Evolutionary conservation across 177 flowering plant species (phyloP), one percentile per base, ranked within the genome.

Genomic region (Vitis hybrid): DNA sequence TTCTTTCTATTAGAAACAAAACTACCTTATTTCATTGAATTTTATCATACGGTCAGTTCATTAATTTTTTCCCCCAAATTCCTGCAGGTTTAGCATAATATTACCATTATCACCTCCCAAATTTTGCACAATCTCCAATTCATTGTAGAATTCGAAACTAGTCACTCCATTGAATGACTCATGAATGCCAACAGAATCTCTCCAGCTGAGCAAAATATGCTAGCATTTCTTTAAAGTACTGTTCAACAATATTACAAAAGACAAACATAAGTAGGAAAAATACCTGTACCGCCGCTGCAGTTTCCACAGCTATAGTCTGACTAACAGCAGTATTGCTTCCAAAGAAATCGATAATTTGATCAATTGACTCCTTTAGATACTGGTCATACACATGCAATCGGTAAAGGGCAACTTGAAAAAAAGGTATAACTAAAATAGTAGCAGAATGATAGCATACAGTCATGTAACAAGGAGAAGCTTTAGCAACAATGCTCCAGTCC

Each of bases 231-330:
- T 23, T 12, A 10, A 13, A 48, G 18, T 17, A 9, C 14, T 48
- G 18, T 26, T 23, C 59, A 67, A 68, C 51, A 10, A 63, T 50
- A 65, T 18, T 23, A 19, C 52, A 60, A 64, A 23, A 18, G 56
- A 58, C 49, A 74, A 9, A 17, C 7, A 69, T 30, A 34, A 63
- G 58, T 3, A 30, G 50, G 74, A 65, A 0, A 59, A 64, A 60
- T 40, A 96, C 99, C 98, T 96, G 99, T 52, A 96, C 89, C 51
- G 99, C 99, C 64, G 97, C 93, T 56, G 95, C 99, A 74, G 99
- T 89, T 85, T 96, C 99, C 83, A 91, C 60, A 67, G 97, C 97
- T 72, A 96, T 70, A 18, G 91, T 84, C 80, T 91, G 97, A 79
- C 97, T 93, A 57, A 93, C 88, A 76, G 86, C 88, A 51, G 90